Base-by-base conservation (phyloP, 2,329 filamentous ascomycete species). In the Xylaria multiplex region DNA sequence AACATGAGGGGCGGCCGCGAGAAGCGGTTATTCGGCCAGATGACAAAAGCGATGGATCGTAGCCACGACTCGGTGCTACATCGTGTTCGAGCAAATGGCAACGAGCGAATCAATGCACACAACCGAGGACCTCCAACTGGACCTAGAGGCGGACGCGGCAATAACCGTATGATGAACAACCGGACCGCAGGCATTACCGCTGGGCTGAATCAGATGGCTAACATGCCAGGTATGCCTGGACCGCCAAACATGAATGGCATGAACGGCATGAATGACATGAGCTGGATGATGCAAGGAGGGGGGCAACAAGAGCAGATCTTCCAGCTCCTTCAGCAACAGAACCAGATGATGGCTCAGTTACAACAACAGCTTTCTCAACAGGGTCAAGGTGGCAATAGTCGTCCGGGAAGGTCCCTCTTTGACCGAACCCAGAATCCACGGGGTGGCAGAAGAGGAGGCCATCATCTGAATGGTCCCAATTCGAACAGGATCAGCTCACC, bases 21-120 rank as follows among this genome's bases (percentile, higher is more conserved):
- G 65, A 93, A 93, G 78, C 89, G 93, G 68, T 89, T 97, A 84
- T 84, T 97, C 63, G 93, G 93, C 56, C 93, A 97, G 72, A 87
- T 96, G 76, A 89, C 91, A 76, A 92, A 92, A 74, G 88, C 90
- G 14, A 90, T 97, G 88, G 93, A 96, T 73, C 90, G 95, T 68
- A 84, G 85, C 42, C 83, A 84, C 71, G 93, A 97, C 72, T 85
- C 86, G n/a, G 86, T 89, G 45, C 85, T 97, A 65, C 94, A 96
- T 78, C 91, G 93, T 61, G 90, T 96, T 50, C 91, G 91, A 75
- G 87, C 87, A 70, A 87, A 84, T 62, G 91, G 92, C 67, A 87
- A 86, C 70, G 93, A 93, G 70, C 88, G 95, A 66, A 93, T 98
- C 79, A 94, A 93, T 77, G 86, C 90, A 13, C 93, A 97, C 72